phyloP scores from a whole-genome alignment of 129 eudicot genomes.

The Cynara cardunculus region DNA sequence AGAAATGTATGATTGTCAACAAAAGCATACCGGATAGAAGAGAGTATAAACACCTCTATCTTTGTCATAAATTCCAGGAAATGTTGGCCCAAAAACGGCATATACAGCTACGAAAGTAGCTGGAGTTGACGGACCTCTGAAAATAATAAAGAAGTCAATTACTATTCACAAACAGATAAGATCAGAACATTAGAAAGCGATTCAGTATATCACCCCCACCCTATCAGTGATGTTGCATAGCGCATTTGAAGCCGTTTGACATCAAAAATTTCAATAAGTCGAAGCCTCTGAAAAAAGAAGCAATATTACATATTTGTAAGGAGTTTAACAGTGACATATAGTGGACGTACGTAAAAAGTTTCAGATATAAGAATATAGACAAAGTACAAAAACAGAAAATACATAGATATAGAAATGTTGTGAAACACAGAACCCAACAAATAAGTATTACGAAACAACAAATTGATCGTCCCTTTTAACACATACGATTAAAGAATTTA shows the following conservation, averaged over 20 bases:
- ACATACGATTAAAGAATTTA: background rate
- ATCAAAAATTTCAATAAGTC: slow-evolving; percentile 89
- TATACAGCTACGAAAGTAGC: slow-evolving; percentile 93
- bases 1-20: background rate
- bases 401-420: no score
- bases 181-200: background rate
- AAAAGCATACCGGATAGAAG: slow-evolving; percentile 68
- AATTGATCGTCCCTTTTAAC: background rate
- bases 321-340: background rate
- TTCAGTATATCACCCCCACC: slow-evolving; percentile 39
- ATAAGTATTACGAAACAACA: background rate
- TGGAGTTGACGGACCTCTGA: slow-evolving; percentile 80
- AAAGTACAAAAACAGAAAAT: background rate
- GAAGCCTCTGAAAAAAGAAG: slow-evolving; percentile 60
- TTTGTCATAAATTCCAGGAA: slow-evolving; percentile 88
- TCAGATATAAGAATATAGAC: background rate
- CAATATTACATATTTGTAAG: background rate
- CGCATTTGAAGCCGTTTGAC: slow-evolving; percentile 94
- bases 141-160: slow-evolving; percentile 9
- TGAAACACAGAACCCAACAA: background rate
- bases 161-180: background rate
- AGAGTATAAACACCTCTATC: slow-evolving; percentile 83
- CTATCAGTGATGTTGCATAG: slow-evolving; percentile 84
- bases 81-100: slow-evolving; percentile 92
- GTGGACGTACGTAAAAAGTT: background rate